Evolutionary conservation across 345 rosid genomes (phyloP).

Genomic region (Abelmoschus esculentus): DNA sequence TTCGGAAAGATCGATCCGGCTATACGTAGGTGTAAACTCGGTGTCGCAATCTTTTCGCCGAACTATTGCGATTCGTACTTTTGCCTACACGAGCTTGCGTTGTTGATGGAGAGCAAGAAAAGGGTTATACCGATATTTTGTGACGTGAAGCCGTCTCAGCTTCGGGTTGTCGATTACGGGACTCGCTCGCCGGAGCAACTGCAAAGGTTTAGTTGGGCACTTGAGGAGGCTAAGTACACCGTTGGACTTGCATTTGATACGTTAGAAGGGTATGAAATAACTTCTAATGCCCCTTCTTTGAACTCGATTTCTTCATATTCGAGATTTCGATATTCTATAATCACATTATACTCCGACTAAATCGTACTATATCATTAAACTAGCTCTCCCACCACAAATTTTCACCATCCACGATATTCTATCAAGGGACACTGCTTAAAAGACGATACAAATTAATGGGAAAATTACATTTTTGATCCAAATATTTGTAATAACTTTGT

Average conservation of each 20-base stretch:
- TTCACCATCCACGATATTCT: no score
- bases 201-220: conserved; percentile 39
- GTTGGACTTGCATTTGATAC: conserved; percentile 87
- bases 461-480: no score
- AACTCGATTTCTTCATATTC: no score
- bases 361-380: no score
- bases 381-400: no score
- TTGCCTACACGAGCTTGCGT: conserved; percentile 74
- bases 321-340: no score
- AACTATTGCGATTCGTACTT: conserved; percentile 63
- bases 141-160: conserved; percentile 75
- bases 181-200: conserved; percentile 27
- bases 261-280: conserved; percentile 38
- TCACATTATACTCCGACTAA: no score
- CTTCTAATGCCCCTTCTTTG: background rate
- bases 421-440: no score
- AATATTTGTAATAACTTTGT: background rate
- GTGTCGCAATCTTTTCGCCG: conserved; percentile 75
- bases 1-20: conserved; percentile 48
- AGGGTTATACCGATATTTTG: conserved; percentile 70
- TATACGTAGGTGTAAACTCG: conserved; percentile 44
- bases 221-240: conserved; percentile 61
- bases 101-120: conserved; percentile 58
- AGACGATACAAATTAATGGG: no score
- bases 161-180: conserved; percentile 36